Percentiles rank a stretch among this genome's conserved stretches.
These are phyloP conservation scores for Cytospora schulzeri DNA, from an alignment of 2,329 filamentous ascomycete species.

Conservation along the genomic window DNA sequence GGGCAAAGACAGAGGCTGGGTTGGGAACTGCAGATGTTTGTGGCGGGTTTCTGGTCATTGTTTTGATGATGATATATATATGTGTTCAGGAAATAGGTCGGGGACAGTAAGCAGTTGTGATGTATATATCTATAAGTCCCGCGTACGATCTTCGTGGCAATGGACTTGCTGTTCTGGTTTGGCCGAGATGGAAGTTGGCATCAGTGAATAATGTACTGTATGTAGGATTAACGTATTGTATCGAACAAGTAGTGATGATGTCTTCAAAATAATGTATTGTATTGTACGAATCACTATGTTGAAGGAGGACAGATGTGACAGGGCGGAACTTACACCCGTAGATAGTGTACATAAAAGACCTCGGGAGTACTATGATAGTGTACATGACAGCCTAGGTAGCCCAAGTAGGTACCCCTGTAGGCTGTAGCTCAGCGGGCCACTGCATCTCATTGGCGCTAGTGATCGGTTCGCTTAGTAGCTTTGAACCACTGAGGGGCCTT, in stretches of 20 bases:
- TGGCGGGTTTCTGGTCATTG: conserved; percentile 27
- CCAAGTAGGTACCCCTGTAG: background rate
- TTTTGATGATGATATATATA: too few species aligned
- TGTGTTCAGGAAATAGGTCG: background rate
- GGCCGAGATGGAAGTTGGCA: background rate
- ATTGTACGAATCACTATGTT: background rate
- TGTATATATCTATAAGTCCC: background rate
- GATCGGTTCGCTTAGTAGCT: background rate
- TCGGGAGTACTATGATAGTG: too few species aligned
- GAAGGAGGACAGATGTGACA: background rate
- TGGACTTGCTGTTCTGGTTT: background rate
- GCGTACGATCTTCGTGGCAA: background rate
- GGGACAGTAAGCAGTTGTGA: background rate
- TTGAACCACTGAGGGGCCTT: background rate
- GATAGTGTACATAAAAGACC: too few species aligned
- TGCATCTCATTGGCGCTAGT: background rate
- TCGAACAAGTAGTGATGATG: background rate
- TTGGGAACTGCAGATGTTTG: conserved; percentile 38
- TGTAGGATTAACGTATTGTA: background rate
- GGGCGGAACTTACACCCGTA: background rate
- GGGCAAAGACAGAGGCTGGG: conserved; percentile 36
- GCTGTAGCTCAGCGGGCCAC: background rate
- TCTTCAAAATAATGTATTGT: background rate
- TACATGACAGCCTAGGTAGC: background rate
- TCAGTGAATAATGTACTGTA: background rate